Base-by-base conservation (phyloP, 2,329 filamentous ascomycete species). In the Arthrinium phaeospermum region DNA sequence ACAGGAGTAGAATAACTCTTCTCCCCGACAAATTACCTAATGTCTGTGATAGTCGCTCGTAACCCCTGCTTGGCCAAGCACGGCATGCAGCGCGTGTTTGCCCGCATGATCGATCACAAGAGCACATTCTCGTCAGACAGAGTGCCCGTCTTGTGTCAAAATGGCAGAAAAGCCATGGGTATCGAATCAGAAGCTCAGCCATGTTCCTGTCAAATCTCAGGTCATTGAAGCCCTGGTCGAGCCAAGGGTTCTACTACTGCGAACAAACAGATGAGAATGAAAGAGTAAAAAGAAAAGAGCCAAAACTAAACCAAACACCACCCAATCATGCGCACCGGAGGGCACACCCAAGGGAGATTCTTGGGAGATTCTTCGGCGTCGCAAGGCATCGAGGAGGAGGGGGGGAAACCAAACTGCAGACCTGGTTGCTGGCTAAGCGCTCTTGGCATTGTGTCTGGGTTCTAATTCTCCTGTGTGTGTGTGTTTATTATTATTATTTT, bases 371-470 rank as follows among this genome's bases (percentile, higher is more conserved):
- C 41, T 34, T 64, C 57, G 57, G 57, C 19, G 30, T 64, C 30
- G 57, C 57, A 34, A 64, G 16, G 30, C 19, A 41, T 41, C 7
- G 10, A 10, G 27, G 27, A 30, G 27, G 27, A n/a, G n/a, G n/a
- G n/a, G n/a, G n/a, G n/a, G n/a, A 19, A 37, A 37, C n/a, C 14
- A 14, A 1, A n/a, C 30, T n/a, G 16, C 34, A 41, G 34, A 10
- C 53, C 34, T 64, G n/a, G 57, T 24, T 41, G 53, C 57, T 41
- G n/a, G 34, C 30, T 64, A 64, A 64, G 30, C 57, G 57, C 57
- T 64, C 57, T 64, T 64, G 57, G 34, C 57, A 64, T 41, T n/a
- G 10, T 30, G 10, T 41, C 10, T 64, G 10, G 37, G 37, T 41
- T 41, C 37, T 41, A 41, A 10, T 10, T 41, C 37, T 41, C 37